phyloP scores from a whole-genome alignment of 176 grass and related monocot genomes.

The Rhynchospora breviuscula region DNA sequence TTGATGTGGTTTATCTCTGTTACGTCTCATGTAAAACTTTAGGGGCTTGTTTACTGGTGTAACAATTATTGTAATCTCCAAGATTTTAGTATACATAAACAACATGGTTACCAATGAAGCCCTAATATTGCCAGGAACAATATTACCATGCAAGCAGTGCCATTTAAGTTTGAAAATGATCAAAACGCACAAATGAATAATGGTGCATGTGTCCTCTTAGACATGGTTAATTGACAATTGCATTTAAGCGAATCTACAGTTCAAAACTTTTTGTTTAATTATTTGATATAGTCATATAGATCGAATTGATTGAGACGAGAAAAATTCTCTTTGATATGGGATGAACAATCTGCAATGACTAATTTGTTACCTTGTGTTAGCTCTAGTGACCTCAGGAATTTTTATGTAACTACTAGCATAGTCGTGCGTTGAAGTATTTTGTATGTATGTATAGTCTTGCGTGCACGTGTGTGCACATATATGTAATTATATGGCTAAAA shows the following conservation, averaged over 20 bases:
- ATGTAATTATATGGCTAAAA: too few relatives aligned
- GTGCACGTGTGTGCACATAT: too few relatives aligned
- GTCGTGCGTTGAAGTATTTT: too few relatives aligned
- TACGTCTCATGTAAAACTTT: too few relatives aligned
- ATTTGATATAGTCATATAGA: not conserved
- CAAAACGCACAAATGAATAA: not conserved
- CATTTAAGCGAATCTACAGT: not conserved
- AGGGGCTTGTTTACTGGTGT: too few relatives aligned
- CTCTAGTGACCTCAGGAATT: not conserved
- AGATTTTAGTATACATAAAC: not conserved
- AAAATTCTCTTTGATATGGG: not conserved
- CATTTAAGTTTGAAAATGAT: not conserved
- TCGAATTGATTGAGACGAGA: not conserved
- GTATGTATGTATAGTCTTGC: too few relatives aligned
- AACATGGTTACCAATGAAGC: not conserved
- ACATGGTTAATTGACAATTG: not conserved
- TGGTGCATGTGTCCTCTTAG: not conserved
- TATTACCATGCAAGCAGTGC: not conserved
- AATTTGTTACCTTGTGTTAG: not conserved
- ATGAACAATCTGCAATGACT: constrained; percentile 3
- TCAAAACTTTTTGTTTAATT: not conserved
- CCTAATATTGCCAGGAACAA: not conserved
- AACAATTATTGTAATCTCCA: too few relatives aligned
- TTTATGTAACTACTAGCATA: too few relatives aligned
- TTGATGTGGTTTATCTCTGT: too few relatives aligned